Conservation (phyloP, 495 filamentous ascomycete genomes). For the Cercophora samala region DNA sequence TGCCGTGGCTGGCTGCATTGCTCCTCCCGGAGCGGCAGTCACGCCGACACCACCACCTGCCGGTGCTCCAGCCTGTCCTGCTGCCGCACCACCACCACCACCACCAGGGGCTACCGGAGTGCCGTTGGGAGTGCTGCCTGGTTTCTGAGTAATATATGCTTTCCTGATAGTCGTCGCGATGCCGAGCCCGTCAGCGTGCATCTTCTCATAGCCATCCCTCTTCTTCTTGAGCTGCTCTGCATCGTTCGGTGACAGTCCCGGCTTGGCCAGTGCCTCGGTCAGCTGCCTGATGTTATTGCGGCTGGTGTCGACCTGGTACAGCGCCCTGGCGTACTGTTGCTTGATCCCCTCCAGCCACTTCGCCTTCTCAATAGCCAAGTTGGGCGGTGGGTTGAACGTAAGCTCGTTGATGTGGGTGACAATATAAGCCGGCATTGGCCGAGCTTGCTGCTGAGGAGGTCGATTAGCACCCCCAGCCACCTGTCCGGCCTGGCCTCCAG, state of each 20-base stretch:
- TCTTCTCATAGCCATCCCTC: slow-evolving; percentile 32
- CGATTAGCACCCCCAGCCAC: background rate
- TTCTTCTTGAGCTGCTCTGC: slow-evolving; percentile 32
- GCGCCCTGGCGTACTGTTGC: slow-evolving; percentile 31
- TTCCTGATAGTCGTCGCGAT: slow-evolving; percentile 36
- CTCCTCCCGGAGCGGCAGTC: slow-evolving; percentile 18
- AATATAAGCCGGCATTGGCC: slow-evolving; percentile 30
- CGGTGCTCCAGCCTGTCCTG: slow-evolving; percentile 7
- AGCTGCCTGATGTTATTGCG: slow-evolving; percentile 25
- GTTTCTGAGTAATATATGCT: slow-evolving; percentile 28
- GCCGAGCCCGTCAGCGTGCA: slow-evolving; percentile 31
- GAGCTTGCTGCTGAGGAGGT: slow-evolving; percentile 14
- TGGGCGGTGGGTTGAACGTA: slow-evolving; percentile 29
- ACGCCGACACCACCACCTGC: slow-evolving; percentile 10
- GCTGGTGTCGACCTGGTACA: slow-evolving; percentile 38
- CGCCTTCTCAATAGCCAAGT: slow-evolving; percentile 17
- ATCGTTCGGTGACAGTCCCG: slow-evolving; percentile 33
- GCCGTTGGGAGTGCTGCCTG: slow-evolving; percentile 14
- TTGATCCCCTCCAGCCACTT: slow-evolving; percentile 36
- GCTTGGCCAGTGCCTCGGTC: slow-evolving; percentile 32
- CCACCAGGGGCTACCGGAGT: background rate
- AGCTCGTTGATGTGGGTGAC: slow-evolving; percentile 38
- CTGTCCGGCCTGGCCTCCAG: background rate
- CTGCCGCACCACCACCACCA: slow-evolving; percentile 1
- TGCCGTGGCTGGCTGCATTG: slow-evolving; percentile 34